Evolutionary conservation across 257 asterid genomes (phyloP).

Genomic region (Misopates orontium): DNA sequence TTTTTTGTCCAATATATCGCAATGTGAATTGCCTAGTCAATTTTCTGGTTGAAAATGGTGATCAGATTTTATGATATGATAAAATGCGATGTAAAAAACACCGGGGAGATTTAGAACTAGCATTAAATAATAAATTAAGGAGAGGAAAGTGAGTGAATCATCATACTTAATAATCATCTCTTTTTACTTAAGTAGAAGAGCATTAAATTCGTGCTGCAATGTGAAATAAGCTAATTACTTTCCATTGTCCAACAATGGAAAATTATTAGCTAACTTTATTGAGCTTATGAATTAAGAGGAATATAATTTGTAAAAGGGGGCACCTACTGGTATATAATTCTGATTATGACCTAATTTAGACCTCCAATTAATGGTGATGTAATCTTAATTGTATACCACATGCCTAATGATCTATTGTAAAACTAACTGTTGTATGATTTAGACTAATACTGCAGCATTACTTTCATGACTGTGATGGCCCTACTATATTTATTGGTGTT

Average conservation of each 20-base stretch:
- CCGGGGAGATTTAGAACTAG: no score
- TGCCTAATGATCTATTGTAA: neutral
- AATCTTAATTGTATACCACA: neutral
- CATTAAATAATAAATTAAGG: no score
- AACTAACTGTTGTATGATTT: conserved; percentile 11
- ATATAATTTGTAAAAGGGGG: neutral
- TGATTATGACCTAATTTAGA: neutral
- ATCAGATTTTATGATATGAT: no score
- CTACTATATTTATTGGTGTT: neutral
- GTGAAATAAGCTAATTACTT: neutral
- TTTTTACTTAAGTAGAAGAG: no score
- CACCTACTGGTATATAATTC: conserved; percentile 3
- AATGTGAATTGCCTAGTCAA: no score
- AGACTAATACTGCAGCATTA: conserved; percentile 6
- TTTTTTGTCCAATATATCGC: no score
- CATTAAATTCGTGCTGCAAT: neutral
- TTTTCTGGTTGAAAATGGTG: no score
- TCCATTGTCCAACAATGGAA: neutral
- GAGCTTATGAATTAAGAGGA: neutral
- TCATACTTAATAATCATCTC: neutral
- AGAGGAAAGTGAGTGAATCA: no score
- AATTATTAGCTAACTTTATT: neutral
- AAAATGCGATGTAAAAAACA: no score
- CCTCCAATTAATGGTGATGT: neutral
- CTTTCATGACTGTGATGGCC: conserved; percentile 26